Evolutionary conservation across 352 stramenopile genomes (phyloP).

Genomic region (Phytopythium litorale): DNA sequence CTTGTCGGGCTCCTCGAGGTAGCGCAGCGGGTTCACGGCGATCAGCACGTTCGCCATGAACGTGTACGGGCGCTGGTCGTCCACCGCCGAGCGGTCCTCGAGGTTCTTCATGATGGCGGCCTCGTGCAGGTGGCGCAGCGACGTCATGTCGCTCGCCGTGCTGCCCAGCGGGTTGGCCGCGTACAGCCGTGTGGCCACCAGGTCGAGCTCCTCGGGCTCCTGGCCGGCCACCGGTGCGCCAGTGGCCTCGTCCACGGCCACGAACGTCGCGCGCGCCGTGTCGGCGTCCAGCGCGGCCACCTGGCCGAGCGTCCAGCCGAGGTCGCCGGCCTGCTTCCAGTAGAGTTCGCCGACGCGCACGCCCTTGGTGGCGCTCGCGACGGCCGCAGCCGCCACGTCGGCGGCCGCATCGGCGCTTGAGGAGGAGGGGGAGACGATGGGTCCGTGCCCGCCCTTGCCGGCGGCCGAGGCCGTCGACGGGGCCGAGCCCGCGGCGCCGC

Average conservation of each 20-base stretch:
- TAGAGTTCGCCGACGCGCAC: slow-evolving; percentile 77
- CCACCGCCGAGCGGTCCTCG: slow-evolving; percentile 67
- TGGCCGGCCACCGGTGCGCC: slow-evolving; percentile 32
- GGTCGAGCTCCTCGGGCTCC: slow-evolving; percentile 33
- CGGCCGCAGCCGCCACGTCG: neutral
- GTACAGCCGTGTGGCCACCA: slow-evolving; percentile 47
- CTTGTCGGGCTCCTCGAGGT: slow-evolving; percentile 70
- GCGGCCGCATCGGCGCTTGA: neutral
- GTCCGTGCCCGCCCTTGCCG: neutral
- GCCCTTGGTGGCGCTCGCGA: neutral
- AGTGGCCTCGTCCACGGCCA: slow-evolving; percentile 56
- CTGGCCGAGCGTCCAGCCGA: slow-evolving; percentile 67
- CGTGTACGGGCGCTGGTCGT: slow-evolving; percentile 79
- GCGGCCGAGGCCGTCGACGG: neutral
- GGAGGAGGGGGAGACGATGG: neutral
- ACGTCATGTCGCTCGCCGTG: slow-evolving; percentile 81
- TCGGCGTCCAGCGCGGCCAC: slow-evolving; percentile 42
- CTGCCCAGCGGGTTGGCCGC: slow-evolving; percentile 73
- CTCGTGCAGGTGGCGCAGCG: slow-evolving; percentile 79
- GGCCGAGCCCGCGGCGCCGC: slow-evolving; percentile 2
- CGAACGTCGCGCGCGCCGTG: slow-evolving; percentile 39
- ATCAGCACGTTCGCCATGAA: slow-evolving; percentile 89
- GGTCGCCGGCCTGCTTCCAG: slow-evolving; percentile 67
- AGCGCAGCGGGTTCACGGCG: slow-evolving; percentile 77
- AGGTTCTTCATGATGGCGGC: slow-evolving; percentile 86